A percentile compares a stretch with the other conserved stretches of the same genome.
These are phyloP conservation scores for Plectosphaerella cucumerina DNA, from an alignment of 2,329 filamentous ascomycete genomes.

Conservation along the genomic window DNA sequence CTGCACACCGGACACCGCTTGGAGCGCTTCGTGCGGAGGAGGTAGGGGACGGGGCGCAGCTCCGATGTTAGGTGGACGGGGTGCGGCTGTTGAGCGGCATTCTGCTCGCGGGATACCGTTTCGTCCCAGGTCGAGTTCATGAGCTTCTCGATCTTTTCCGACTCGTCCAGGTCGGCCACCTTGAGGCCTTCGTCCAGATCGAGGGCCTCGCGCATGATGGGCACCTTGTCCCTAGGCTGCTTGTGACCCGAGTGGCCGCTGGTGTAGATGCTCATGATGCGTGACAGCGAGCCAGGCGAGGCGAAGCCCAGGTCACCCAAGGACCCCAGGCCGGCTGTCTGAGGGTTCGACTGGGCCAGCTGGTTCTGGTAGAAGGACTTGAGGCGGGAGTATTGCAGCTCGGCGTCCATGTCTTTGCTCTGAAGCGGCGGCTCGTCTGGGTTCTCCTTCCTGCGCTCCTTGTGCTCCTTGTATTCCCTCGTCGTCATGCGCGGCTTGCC, in stretches of 20 bases:
- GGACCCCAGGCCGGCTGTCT: constrained; percentile 41
- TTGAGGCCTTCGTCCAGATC: constrained; percentile 68
- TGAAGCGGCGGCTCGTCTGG: constrained; percentile 30
- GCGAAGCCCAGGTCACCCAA: constrained; percentile 54
- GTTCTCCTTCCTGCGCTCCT: constrained; percentile 40
- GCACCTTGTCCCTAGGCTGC: constrained; percentile 59
- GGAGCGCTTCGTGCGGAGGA: constrained; percentile 85
- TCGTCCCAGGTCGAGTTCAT: constrained; percentile 58
- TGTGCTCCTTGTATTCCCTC: constrained; percentile 47
- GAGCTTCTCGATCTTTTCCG: constrained; percentile 55
- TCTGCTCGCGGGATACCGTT: constrained; percentile 49
- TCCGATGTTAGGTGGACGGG: constrained; percentile 63
- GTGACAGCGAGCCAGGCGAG: constrained; percentile 76
- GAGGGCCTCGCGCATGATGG: constrained; percentile 72
- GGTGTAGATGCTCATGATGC: constrained; percentile 90
- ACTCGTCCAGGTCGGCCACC: constrained; percentile 58
- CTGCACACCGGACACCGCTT: constrained; percentile 91
- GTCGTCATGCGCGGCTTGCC: constrained; percentile 46
- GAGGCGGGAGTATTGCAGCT: constrained; percentile 70
- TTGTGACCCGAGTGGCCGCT: constrained; percentile 59
- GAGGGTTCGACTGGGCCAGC: constrained; percentile 55
- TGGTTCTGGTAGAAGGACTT: constrained; percentile 80
- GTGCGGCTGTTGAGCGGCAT: constrained; percentile 45
- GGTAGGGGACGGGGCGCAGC: constrained; percentile 74
- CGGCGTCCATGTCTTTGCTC: constrained; percentile 51